These are phyloP conservation scores for Podaxis carcinomalis DNA, from an alignment of 768 basidiomycete species.

Conservation along the genomic window DNA sequence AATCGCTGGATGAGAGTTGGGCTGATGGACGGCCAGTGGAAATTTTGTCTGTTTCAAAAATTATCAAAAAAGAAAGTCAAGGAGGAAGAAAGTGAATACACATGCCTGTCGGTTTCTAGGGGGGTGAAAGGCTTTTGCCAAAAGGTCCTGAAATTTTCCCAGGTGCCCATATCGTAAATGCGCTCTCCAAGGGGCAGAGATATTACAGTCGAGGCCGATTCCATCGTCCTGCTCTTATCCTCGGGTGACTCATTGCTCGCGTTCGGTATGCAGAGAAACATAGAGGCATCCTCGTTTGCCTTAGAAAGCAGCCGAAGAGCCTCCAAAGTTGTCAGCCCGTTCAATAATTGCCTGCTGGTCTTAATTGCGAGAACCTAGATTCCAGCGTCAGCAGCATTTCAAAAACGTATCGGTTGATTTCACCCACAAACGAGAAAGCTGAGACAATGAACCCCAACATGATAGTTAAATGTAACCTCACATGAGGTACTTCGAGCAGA, in stretches of 20 bases:
- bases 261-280: slow-evolving; percentile 11
- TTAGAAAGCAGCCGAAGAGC: slow-evolving; percentile 11
- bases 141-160: slow-evolving; percentile 24
- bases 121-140: slow-evolving; percentile 19
- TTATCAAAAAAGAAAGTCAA: slow-evolving; percentile 3
- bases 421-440: slow-evolving; percentile 31
- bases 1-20: slow-evolving; percentile 26
- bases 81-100: slow-evolving; percentile 4
- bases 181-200: slow-evolving; percentile 23
- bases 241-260: neutral
- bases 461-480: slow-evolving; percentile 25
- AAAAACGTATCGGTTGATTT: neutral
- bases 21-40: slow-evolving; percentile 36
- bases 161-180: slow-evolving; percentile 34
- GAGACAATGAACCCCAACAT: slow-evolving; percentile 26
- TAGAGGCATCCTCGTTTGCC: neutral
- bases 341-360: slow-evolving; percentile 17
- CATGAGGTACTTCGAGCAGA: slow-evolving; percentile 32
- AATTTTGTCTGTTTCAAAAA: slow-evolving; percentile 16
- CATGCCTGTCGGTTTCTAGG: slow-evolving; percentile 9
- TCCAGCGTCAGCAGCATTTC: neutral
- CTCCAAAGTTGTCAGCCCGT: slow-evolving; percentile 34
- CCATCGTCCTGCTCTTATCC: neutral
- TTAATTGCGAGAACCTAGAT: slow-evolving; percentile 18
- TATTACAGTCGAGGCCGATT: slow-evolving; percentile 7